phyloP scores from a whole-genome alignment of 176 grass and related monocot species.

The Rhipidocladum racemiflorum region DNA sequence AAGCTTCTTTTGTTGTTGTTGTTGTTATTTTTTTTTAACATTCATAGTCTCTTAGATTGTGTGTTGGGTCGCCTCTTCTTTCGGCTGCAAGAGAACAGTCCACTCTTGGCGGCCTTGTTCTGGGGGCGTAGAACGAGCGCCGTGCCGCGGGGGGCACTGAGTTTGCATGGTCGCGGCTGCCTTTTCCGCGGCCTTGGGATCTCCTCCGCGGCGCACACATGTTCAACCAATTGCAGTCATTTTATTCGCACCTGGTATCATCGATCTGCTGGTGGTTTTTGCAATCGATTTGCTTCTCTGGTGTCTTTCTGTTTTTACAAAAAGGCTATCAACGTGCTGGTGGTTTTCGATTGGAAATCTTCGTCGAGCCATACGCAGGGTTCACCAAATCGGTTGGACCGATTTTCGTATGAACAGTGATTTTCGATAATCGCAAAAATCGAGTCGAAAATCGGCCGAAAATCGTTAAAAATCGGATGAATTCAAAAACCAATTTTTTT shows the following conservation, averaged over 20 bases:
- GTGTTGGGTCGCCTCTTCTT: conserved; percentile 41
- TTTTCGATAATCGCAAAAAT: no score
- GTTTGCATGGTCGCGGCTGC: background rate
- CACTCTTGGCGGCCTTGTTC: conserved; percentile 58
- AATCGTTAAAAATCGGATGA: no score
- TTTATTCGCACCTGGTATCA: background rate
- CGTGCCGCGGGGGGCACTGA: background rate
- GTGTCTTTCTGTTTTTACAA: background rate
- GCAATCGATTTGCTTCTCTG: background rate
- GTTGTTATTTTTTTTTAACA: background rate
- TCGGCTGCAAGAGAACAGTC: conserved; percentile 48
- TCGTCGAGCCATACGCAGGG: no score
- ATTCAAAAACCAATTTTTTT: no score
- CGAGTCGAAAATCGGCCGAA: no score
- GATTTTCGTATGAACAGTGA: no score
- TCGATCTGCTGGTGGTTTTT: background rate
- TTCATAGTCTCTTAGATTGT: background rate
- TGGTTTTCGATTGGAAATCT: background rate
- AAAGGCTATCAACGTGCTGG: background rate
- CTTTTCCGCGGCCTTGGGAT: background rate
- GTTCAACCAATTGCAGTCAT: no score
- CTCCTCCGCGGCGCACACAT: conserved; percentile 13
- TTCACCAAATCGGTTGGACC: no score
- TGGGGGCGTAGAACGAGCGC: conserved; percentile 38
- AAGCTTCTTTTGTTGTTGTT: no score